Base-by-base conservation (phyloP, 2,329 filamentous ascomycete genomes). In the Alternaria sp. region DNA sequence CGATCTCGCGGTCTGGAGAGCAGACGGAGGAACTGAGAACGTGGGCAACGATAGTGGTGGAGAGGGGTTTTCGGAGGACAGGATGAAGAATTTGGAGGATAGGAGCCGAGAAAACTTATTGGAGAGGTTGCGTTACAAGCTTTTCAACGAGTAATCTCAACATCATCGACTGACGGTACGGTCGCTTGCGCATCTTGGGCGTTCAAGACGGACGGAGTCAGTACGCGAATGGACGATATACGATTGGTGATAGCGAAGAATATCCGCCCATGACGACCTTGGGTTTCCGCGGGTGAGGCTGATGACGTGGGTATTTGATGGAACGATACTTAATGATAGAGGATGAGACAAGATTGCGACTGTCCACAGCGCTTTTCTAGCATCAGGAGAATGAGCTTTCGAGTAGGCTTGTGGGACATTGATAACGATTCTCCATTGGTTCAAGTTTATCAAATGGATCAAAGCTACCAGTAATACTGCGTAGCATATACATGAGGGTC, bases 1-100 rank as follows among this genome's bases (percentile, higher is more conserved):
- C 30, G 68, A 68, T 27, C 7, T 68, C 3, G 14, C 38, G 14
- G 59, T 54, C 4, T 71, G 61, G 60, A 66, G 25, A 32, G 12
- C 43, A 44, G 58, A 43, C 11, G 0, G 36, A 6, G 30, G 36
- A 3, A 20, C 16, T 11, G 32, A 12, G 3, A 2, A 16, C 14
- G 38, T 6, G 9, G 48, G 50, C 9, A 49, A 57, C 5, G 18
- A 25, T 3, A 7, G 22, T 7, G 30, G 3, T 16, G 14, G 9
- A 10, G 12, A 51, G 2, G 8, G 9, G 8, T 11, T 8, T 6
- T 8, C 16, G 20, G 18, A 22, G 4, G 8, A 51, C 22, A 14
- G 5, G 5, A 2, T 10, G 38, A 41, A 53, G 22, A 12, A 1
- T 7, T 18, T 16, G 14, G 36, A 43, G n/a, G 27, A 43, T 16